Evolutionary conservation across 1,284 basidiomycete species (phyloP).

Genomic region (Leucoagaricus sp.): DNA sequence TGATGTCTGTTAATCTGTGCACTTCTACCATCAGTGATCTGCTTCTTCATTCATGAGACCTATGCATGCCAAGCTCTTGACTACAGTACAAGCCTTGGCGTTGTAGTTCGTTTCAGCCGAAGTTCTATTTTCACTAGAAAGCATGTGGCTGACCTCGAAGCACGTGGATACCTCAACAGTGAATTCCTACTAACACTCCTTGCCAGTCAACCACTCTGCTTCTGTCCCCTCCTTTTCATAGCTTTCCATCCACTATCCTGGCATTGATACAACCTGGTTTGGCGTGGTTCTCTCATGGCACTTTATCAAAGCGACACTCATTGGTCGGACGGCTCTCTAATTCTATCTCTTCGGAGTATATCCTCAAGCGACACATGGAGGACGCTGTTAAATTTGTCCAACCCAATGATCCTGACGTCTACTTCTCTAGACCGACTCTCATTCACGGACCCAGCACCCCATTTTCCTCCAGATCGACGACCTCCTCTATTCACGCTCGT

Average conservation of each 20-base stretch:
- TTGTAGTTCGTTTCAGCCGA: not conserved
- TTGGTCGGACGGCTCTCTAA: conserved; percentile 7
- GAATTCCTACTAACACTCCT: not conserved
- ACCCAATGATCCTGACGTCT: not conserved
- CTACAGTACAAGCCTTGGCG: not conserved
- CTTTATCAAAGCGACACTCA: not conserved
- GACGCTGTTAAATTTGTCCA: not conserved
- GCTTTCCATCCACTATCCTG: too few relatives aligned
- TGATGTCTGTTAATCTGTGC: not conserved
- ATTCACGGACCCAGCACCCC: not conserved
- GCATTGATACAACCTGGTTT: too few relatives aligned
- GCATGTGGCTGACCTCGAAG: too few relatives aligned
- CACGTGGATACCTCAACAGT: not conserved
- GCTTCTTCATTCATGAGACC: not conserved
- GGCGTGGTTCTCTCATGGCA: not conserved
- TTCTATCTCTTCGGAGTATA: not conserved
- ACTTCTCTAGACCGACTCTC: conserved; percentile 2
- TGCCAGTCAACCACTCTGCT: not conserved
- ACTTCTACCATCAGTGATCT: not conserved
- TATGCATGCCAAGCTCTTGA: not conserved
- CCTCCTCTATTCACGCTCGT: conserved; percentile 9
- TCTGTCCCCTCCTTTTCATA: not conserved
- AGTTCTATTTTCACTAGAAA: not conserved
- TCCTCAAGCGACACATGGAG: not conserved
- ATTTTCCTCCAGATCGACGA: conserved; percentile 3